phyloP scores from a whole-genome alignment of 352 stramenopile species.

The Phytophthora hibernalis region DNA sequence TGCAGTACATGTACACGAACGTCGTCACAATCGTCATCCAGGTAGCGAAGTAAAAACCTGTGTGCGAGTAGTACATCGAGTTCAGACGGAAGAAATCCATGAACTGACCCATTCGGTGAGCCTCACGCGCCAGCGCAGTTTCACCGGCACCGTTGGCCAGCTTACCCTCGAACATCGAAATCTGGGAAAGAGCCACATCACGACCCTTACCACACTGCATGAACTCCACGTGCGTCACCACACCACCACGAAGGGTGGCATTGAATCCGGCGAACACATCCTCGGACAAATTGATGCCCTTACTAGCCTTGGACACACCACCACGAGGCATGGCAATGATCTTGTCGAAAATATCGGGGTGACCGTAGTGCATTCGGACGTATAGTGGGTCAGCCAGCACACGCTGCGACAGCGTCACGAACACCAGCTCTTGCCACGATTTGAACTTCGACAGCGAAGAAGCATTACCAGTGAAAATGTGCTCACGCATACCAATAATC shows the following conservation, averaged over 20 bases:
- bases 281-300: constrained; percentile 85
- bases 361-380: constrained; percentile 84
- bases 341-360: constrained; percentile 86
- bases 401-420: constrained; percentile 82
- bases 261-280: constrained; percentile 87
- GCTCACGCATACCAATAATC: constrained; percentile 87
- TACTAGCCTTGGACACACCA: constrained; percentile 81
- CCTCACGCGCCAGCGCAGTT: constrained; percentile 72
- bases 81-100: constrained; percentile 86
- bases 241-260: constrained; percentile 65
- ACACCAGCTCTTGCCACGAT: constrained; percentile 81
- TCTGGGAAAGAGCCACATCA: constrained; percentile 83
- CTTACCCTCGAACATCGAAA: constrained; percentile 86
- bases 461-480: constrained; percentile 85
- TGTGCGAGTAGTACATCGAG: constrained; percentile 89
- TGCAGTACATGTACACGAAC: constrained; percentile 87
- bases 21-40: constrained; percentile 88
- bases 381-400: constrained; percentile 80
- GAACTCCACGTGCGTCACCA: constrained; percentile 80
- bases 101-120: constrained; percentile 82
- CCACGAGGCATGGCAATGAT: constrained; percentile 73
- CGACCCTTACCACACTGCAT: constrained; percentile 86
- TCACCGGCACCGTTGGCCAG: constrained; percentile 80
- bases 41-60: constrained; percentile 82
- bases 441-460: constrained; percentile 86